Evolutionary conservation across 2,329 filamentous ascomycete species (phyloP), one percentile per base, ranked within the genome.

Genomic region (Helminthosporium solani): DNA sequence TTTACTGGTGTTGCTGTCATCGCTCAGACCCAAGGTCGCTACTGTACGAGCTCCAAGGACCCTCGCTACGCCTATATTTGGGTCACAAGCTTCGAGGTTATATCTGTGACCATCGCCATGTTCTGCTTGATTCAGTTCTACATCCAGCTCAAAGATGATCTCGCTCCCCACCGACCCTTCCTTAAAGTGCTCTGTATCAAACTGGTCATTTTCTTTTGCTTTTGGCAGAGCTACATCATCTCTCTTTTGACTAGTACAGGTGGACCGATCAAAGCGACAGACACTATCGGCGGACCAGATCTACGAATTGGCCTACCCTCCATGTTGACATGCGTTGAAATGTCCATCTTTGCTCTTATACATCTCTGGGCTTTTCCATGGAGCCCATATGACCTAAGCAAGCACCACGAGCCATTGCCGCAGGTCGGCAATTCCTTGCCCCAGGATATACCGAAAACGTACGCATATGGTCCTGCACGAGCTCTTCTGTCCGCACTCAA

Each of bases 71-170:
- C 83, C n/a, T 88, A 95, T 61, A 78, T 95, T 52, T 96, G 89
- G 89, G 85, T 90, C 5, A 76, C 88, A 61, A 76, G 79, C 2
- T 81, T 95, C 56, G 85, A 94, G 66, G 82, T 80, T 57, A 52
- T 82, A 18, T 85, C 87, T 2, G 88, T 95, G 31, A 82, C 85
- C 0, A 80, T 95, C 47, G 90, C 90, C 49, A 95, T 96, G 87
- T 94, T 88, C 73, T 91, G 87, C 66, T 71, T 96, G 34, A 84
- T 95, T 52, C 89, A 95, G 60, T 94, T 94, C 68, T 95, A 95
- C 68, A 68, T 87, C 23, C 88, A 95, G 68, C 76, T 94, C 36
- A 84, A 82, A 52, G 72, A 77, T 1, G 81, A 88, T 47, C 77
- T 95, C 20, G 77, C 78, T 7, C 79, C 85, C 43, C 82, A 95